Evolutionary conservation across 192 early-diverging fungal genomes (phyloP).

Genomic region (Dimargaris verticillata): DNA sequence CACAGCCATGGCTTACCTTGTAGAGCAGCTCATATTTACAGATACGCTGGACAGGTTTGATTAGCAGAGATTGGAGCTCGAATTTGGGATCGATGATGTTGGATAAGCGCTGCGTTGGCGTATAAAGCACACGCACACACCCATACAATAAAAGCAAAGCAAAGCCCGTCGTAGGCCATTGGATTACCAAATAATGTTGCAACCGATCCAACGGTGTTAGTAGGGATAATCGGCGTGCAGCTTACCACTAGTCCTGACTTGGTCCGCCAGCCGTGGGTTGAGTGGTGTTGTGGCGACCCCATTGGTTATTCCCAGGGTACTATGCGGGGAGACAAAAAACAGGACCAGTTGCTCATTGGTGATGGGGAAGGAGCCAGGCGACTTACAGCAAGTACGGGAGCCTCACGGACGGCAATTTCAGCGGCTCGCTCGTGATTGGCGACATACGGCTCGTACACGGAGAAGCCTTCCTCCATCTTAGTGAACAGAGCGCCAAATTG

Average conservation of each 20-base stretch:
- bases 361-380: not conserved
- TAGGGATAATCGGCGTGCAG: too few species aligned
- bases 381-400: slow-evolving; percentile 39
- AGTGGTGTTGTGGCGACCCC: not conserved
- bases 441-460: slow-evolving; percentile 85
- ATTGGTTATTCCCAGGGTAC: not conserved
- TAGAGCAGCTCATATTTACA: slow-evolving; percentile 94
- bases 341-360: not conserved
- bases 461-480: slow-evolving; percentile 61
- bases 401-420: slow-evolving; percentile 49
- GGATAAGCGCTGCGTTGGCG: slow-evolving; percentile 35
- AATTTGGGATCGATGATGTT: slow-evolving; percentile 69
- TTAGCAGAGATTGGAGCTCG: slow-evolving; percentile 78
- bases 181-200: not conserved
- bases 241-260: too few species aligned
- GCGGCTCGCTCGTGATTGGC: slow-evolving; percentile 70
- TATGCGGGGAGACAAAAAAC: not conserved
- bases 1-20: slow-evolving; percentile 36
- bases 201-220: not conserved
- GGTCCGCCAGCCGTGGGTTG: slow-evolving; percentile 12
- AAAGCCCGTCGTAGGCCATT: not conserved
- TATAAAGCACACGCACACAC: slow-evolving; percentile 1
- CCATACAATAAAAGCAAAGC: not conserved
- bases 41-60: slow-evolving; percentile 95
- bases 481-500: slow-evolving; percentile 75